phyloP scores from a whole-genome alignment of 2,329 filamentous ascomycete species.

The Xylariaceae sp. region DNA sequence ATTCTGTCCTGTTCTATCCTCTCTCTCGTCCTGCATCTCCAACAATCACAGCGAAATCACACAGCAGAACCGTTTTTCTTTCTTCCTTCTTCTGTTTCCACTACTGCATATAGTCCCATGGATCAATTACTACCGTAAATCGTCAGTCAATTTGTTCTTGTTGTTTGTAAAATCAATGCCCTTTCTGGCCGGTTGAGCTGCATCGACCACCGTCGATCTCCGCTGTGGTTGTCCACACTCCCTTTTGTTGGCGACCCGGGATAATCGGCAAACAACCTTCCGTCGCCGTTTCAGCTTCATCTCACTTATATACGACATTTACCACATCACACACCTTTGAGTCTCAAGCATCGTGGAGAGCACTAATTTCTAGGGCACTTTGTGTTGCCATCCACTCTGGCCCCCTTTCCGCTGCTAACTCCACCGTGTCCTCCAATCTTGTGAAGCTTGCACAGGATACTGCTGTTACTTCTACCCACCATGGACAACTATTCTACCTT shows the following conservation, averaged over 20 bases:
- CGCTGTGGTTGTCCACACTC: conserved; percentile 5
- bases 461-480: conserved; percentile 11
- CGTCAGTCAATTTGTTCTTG: conserved; percentile 15
- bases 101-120: neutral
- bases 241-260: conserved; percentile 16
- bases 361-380: conserved; percentile 12
- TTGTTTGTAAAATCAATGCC: neutral
- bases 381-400: conserved; percentile 19
- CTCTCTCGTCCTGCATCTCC: neutral
- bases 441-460: conserved; percentile 9
- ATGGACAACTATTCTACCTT: conserved; percentile 36
- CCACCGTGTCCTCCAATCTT: neutral
- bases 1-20: neutral
- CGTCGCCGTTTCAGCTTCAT: conserved; percentile 22
- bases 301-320: conserved; percentile 14
- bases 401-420: conserved; percentile 7
- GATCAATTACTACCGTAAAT: neutral
- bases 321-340: conserved; percentile 7
- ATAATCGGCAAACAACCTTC: conserved; percentile 25
- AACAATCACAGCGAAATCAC: neutral
- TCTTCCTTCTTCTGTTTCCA: neutral
- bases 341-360: conserved; percentile 9
- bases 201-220: conserved; percentile 7
- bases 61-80: neutral
- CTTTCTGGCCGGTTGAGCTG: neutral